Evolutionary conservation across 306 rosid species (phyloP).

Genomic region (Cajanus cajan): DNA sequence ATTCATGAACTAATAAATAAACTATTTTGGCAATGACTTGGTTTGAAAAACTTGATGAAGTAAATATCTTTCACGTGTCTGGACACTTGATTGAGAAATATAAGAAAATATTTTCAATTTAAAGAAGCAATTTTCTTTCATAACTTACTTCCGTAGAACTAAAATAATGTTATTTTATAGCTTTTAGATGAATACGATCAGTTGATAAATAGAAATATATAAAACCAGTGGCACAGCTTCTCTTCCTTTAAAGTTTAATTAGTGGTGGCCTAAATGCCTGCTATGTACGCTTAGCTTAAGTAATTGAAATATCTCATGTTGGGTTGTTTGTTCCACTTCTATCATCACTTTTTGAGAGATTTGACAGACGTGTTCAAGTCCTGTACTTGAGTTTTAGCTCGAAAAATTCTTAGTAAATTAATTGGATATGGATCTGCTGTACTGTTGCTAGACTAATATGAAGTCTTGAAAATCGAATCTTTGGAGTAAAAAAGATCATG

Average conservation of each 20-base stretch:
- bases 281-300: background rate
- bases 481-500: background rate
- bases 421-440: background rate
- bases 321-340: background rate
- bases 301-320: slow-evolving; percentile 7
- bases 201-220: background rate
- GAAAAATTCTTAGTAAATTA: background rate
- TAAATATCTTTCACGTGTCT: background rate
- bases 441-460: background rate
- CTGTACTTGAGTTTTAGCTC: background rate
- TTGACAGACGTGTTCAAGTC: background rate
- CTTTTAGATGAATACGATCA: background rate
- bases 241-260: too few species aligned
- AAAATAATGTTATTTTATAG: background rate
- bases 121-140: background rate
- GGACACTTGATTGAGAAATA: background rate
- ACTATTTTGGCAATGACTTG: background rate
- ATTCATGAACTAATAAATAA: background rate
- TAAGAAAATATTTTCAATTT: slow-evolving; percentile 8
- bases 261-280: background rate
- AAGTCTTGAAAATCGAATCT: background rate
- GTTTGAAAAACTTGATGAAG: slow-evolving; percentile 6
- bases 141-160: background rate
- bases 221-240: background rate
- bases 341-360: background rate